Percentiles rank a stretch among this genome's conserved stretches.
These are phyloP conservation scores for Trichoderma pleuroti DNA, from an alignment of 2,329 filamentous ascomycete genomes.

Conservation along the genomic window DNA sequence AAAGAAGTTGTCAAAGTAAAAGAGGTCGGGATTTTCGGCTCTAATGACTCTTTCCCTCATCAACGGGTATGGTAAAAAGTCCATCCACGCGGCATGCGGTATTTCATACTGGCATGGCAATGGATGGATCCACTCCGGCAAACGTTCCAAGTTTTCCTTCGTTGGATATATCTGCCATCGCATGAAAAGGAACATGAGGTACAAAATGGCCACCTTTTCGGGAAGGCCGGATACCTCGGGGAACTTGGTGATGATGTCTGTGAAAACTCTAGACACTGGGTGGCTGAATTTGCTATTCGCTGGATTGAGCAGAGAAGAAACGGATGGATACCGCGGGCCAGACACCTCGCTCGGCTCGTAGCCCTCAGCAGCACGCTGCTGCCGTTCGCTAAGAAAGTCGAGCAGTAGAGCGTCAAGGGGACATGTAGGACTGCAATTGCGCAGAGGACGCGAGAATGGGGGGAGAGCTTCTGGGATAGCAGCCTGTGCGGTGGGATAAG, in stretches of 20 bases:
- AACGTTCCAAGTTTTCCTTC: slow-evolving; percentile 70
- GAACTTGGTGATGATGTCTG: slow-evolving; percentile 80
- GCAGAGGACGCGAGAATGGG: slow-evolving; percentile 40
- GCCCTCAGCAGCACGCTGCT: slow-evolving; percentile 63
- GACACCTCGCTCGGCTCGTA: slow-evolving; percentile 62
- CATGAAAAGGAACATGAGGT: slow-evolving; percentile 84
- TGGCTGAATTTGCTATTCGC: slow-evolving; percentile 61
- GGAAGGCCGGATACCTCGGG: slow-evolving; percentile 74
- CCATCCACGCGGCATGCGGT: slow-evolving; percentile 76
- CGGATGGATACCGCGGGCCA: slow-evolving; percentile 75
- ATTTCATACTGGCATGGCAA: slow-evolving; percentile 61
- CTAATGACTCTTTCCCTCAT: slow-evolving; percentile 67
- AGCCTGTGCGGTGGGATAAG: not conserved
- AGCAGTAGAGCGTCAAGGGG: slow-evolving; percentile 75
- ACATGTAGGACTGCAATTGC: slow-evolving; percentile 66
- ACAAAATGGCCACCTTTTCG: slow-evolving; percentile 77
- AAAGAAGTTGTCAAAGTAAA: slow-evolving; percentile 77
- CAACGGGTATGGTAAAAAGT: slow-evolving; percentile 73
- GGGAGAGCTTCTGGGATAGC: not conserved
- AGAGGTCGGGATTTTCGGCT: slow-evolving; percentile 46
- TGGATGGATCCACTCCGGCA: slow-evolving; percentile 72
- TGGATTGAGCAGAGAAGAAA: slow-evolving; percentile 74
- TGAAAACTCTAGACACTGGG: slow-evolving; percentile 78
- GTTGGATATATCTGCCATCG: slow-evolving; percentile 81
- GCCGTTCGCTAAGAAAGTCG: slow-evolving; percentile 70